Evolutionary conservation across 1,284 basidiomycete species (phyloP).

Genomic region (Cystobasidiaceae sp.): DNA sequence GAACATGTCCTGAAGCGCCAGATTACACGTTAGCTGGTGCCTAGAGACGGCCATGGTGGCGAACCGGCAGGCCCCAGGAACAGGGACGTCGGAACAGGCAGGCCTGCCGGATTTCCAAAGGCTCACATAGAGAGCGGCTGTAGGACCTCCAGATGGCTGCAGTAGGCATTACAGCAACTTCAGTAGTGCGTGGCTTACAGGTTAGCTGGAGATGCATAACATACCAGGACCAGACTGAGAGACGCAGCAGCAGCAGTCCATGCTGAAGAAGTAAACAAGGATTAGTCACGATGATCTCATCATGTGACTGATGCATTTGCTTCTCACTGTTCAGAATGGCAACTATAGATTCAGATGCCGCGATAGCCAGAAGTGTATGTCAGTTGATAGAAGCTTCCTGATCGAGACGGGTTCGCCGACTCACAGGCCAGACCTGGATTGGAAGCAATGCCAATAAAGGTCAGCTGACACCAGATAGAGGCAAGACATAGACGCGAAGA

Average conservation of each 20-base stretch:
- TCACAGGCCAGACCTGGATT: neutral
- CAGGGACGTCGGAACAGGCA: too few relatives aligned
- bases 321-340: too few relatives aligned
- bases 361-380: too few relatives aligned
- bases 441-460: neutral
- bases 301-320: too few relatives aligned
- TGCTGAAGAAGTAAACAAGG: too few relatives aligned
- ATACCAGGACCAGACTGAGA: conserved; percentile 16
- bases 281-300: too few relatives aligned
- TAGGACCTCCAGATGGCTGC: conserved; percentile 26
- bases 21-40: neutral
- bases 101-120: neutral
- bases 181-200: neutral
- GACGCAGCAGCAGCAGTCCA: conserved; percentile 22
- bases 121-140: conserved; percentile 17
- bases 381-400: neutral
- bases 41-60: too few relatives aligned
- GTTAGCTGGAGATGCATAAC: neutral
- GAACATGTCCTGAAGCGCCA: conserved; percentile 2
- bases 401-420: neutral
- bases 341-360: too few relatives aligned
- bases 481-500: neutral
- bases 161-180: neutral
- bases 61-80: too few relatives aligned
- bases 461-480: too few relatives aligned